Base-by-base conservation (phyloP, 2,329 filamentous ascomycete genomes). In the Dothideomycetes sp. region DNA sequence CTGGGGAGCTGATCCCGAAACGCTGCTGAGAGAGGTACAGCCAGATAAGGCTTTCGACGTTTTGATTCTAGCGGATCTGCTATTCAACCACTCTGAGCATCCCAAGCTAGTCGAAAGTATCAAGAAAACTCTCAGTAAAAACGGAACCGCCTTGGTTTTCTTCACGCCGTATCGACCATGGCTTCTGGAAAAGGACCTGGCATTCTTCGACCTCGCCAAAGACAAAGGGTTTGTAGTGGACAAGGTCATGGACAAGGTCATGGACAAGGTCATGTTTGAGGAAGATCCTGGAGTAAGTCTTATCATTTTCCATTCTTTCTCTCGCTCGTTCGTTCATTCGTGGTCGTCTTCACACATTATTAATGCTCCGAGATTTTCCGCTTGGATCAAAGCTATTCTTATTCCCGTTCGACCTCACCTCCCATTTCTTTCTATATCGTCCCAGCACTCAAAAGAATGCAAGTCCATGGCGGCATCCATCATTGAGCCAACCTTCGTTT, bases 131-230 rank as follows among this genome's bases (percentile, higher is more conserved):
- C 62, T 95, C 53, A 74, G 71, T 51, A 69, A 64, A 46, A 65
- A 66, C 2, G 76, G 80, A 34, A 71, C 71, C 40, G 86, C 87
- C 2, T 74, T 88, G 52, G 87, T 95, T 6, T 93, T 95, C 61
- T 96, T 95, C 65, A 94, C 88, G 0, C 88, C 85, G 15, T 94
- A 96, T 63, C 73, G 91, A 47, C 88, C 89, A 1, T 95, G 88
- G 88, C 68, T 95, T 55, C 70, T 83, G 53, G 74, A 87, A 47
- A 83, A 86, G 60, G 91, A 94, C 54, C 69, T 94, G 58, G 75
- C 73, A 4, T 95, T 95, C 65, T 95, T 95, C 56, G 82, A 87
- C 34, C 55, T 87, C 43, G 84, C 81, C 4, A 69, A 75, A 45
- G 73, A 75, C 37, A 71, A 68, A 34, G 87, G 86, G 0, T 83